A percentile compares a stretch with the other conserved stretches of the same genome.
Conservation (phyloP, 768 basidiomycete species). For the Boletellus ananas region DNA sequence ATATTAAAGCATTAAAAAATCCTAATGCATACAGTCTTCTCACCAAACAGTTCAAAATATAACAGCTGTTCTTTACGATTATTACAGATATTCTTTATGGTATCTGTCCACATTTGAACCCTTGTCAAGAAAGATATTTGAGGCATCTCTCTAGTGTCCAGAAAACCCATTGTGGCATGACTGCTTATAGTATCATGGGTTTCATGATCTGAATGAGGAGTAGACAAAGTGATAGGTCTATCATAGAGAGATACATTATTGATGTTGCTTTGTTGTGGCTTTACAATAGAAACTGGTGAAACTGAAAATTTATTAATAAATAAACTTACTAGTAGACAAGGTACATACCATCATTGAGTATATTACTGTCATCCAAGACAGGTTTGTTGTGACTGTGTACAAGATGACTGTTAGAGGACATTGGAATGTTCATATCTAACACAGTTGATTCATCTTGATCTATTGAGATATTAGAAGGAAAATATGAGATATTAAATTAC, state of each 20-base stretch:
- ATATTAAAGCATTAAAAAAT: background rate
- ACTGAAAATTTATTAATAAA: background rate
- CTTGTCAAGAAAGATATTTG: background rate
- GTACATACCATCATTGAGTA: background rate
- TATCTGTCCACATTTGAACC: constrained; percentile 15
- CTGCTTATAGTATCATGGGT: background rate
- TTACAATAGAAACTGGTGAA: background rate
- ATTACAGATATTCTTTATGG: constrained; percentile 2
- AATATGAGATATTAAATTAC: background rate
- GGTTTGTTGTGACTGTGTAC: background rate
- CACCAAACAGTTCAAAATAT: constrained; percentile 15
- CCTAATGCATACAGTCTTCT: constrained; percentile 11
- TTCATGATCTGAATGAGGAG: background rate
- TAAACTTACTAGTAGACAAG: background rate
- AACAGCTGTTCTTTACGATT: background rate
- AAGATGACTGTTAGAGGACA: no score
- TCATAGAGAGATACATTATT: background rate
- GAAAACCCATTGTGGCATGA: background rate
- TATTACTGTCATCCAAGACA: background rate
- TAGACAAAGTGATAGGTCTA: background rate
- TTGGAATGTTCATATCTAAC: background rate
- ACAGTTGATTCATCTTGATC: background rate
- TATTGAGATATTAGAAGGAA: background rate
- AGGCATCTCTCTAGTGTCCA: background rate
- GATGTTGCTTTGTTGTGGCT: background rate